Conservation (phyloP, 2,329 filamentous ascomycete species). For the Phialophora tarda region DNA sequence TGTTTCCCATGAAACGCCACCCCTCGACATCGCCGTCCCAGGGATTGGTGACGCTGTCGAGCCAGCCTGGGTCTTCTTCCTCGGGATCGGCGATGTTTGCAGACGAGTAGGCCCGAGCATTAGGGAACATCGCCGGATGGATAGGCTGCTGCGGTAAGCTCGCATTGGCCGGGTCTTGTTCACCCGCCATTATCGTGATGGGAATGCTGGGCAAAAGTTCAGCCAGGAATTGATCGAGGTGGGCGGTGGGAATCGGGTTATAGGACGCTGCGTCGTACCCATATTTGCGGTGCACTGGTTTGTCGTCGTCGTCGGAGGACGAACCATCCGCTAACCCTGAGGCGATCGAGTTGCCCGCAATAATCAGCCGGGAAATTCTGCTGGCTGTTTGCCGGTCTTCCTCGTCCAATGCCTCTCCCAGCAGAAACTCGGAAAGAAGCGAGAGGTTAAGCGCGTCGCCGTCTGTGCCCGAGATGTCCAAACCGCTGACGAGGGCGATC, state of each 20-base stretch:
- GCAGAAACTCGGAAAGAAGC: constrained; percentile 82
- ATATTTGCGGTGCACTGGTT: constrained; percentile 73
- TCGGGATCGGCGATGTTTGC: constrained; percentile 50
- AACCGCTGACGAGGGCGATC: constrained; percentile 85
- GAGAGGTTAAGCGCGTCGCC: constrained; percentile 76
- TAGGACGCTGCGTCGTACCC: constrained; percentile 90
- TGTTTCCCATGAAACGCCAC: constrained; percentile 82
- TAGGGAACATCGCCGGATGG: constrained; percentile 88
- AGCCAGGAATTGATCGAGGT: constrained; percentile 81
- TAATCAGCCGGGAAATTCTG: constrained; percentile 80
- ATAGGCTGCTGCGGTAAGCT: constrained; percentile 92
- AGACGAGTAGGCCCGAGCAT: constrained; percentile 68
- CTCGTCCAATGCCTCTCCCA: constrained; percentile 75
- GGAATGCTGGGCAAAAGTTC: constrained; percentile 84
- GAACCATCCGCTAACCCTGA: constrained; percentile 41
- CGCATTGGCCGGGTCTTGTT: constrained; percentile 83
- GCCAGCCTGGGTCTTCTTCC: constrained; percentile 67
- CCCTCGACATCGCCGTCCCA: constrained; percentile 91
- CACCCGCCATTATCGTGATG: constrained; percentile 84
- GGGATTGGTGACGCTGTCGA: constrained; percentile 90
- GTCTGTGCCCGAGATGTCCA: constrained; percentile 78
- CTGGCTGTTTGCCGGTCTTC: constrained; percentile 64
- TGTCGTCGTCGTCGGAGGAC: constrained; percentile 53
- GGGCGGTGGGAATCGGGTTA: constrained; percentile 81
- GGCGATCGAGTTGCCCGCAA: constrained; percentile 78